Evolutionary conservation across 2,329 filamentous ascomycete species (phyloP).

Genomic region (Westerdykella aurantiaca): DNA sequence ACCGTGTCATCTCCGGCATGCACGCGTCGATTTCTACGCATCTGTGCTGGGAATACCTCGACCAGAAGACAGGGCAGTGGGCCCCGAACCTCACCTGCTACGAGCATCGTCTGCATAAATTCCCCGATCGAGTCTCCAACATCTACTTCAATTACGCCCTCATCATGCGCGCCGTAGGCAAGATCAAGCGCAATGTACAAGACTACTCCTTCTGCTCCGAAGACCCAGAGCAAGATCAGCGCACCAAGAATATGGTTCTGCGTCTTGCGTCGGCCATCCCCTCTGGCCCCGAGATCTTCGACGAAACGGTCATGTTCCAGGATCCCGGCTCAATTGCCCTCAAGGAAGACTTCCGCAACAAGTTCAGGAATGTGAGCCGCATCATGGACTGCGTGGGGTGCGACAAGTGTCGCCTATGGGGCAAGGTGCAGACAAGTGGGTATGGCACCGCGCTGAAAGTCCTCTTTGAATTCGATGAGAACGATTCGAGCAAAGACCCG

Average conservation of each 20-base stretch:
- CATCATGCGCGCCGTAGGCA: conserved; percentile 84
- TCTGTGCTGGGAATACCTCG: conserved; percentile 91
- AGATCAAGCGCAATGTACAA: conserved; percentile 75
- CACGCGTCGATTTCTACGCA: conserved; percentile 96
- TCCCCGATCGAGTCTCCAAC: conserved; percentile 90
- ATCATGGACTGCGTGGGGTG: conserved; percentile 99
- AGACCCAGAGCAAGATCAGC: conserved; percentile 69
- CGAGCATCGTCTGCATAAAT: conserved; percentile 71
- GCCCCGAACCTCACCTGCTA: conserved; percentile 87
- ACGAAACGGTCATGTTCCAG: conserved; percentile 93
- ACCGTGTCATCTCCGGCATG: conserved; percentile 93
- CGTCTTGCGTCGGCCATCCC: conserved; percentile 66
- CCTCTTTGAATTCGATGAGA: conserved; percentile 84
- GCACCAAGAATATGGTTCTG: conserved; percentile 78
- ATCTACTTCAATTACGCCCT: conserved; percentile 99
- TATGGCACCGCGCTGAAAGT: conserved; percentile 95
- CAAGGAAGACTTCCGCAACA: conserved; percentile 95
- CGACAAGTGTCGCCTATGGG: conserved; percentile 97
- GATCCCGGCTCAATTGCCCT: conserved; percentile 63
- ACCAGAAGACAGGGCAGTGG: conserved; percentile 92
- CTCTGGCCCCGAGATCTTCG: conserved; percentile 70
- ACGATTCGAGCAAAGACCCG: conserved; percentile 58
- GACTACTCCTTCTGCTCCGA: conserved; percentile 89
- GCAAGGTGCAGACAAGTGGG: conserved; percentile 89
- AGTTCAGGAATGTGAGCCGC: conserved; percentile 92